Evolutionary conservation across 345 rosid species (phyloP).

Genomic region (Draba incana): DNA sequence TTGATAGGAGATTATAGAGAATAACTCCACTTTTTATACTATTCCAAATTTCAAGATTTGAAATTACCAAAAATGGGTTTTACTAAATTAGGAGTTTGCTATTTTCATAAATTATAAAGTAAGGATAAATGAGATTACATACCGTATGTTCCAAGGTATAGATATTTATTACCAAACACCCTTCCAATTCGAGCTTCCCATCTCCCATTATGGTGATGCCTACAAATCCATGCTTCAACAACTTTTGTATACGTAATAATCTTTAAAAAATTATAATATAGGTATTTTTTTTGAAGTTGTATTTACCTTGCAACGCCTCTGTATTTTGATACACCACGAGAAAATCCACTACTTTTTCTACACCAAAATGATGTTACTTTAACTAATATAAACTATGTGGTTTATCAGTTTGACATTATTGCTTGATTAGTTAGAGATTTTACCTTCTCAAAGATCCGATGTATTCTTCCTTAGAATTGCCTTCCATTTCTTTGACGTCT

Average conservation of each 20-base stretch:
- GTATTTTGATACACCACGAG: slow-evolving; percentile 93
- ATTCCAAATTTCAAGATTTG: slow-evolving; percentile 13
- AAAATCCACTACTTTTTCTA: slow-evolving; percentile 96
- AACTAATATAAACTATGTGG: not conserved
- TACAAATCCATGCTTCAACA: slow-evolving; percentile 32
- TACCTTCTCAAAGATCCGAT: slow-evolving; percentile 91
- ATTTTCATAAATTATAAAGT: slow-evolving; percentile 4
- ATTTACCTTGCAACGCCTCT: slow-evolving; percentile 94
- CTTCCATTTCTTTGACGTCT: slow-evolving; percentile 79
- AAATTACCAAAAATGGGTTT: not conserved
- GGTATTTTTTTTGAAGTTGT: not conserved
- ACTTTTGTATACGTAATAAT: slow-evolving; percentile 1
- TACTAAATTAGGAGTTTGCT: slow-evolving; percentile 3
- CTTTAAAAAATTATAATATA: not conserved
- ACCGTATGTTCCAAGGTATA: slow-evolving; percentile 77
- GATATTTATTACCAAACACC: slow-evolving; percentile 76
- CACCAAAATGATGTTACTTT: slow-evolving; percentile 9
- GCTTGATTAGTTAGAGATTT: not conserved
- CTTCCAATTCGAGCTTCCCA: slow-evolving; percentile 88
- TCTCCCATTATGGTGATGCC: slow-evolving; percentile 80
- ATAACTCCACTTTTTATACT: slow-evolving; percentile 1
- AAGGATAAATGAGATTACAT: slow-evolving; percentile 12
- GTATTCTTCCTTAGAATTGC: slow-evolving; percentile 79
- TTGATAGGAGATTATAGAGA: not conserved
- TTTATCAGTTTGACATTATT: not conserved